Percentiles rank a stretch among this genome's conserved stretches.
phyloP scores from a whole-genome alignment of 768 basidiomycete genomes.

The Hericium erinaceus region DNA sequence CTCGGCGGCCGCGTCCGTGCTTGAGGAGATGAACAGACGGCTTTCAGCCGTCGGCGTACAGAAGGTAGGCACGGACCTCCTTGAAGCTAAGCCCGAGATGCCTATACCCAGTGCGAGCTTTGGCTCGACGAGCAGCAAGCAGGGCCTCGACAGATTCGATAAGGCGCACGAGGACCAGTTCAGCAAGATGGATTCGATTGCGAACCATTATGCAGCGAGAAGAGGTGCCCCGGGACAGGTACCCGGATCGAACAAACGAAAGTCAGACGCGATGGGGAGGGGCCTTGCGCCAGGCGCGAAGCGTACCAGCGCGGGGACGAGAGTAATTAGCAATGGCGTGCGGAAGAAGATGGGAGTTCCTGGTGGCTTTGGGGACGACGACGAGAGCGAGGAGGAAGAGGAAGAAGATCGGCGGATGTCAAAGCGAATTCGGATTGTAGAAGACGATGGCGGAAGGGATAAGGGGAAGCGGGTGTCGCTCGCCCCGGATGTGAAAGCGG shows the following conservation, averaged over 20 bases:
- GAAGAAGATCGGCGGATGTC: slow-evolving; percentile 30
- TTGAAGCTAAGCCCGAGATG: slow-evolving; percentile 22
- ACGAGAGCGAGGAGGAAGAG: slow-evolving; percentile 35
- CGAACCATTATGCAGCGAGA: slow-evolving; percentile 38
- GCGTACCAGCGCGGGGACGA: slow-evolving; percentile 26
- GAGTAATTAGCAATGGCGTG: slow-evolving; percentile 40
- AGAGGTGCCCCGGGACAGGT: slow-evolving; percentile 17
- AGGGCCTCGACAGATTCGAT: slow-evolving; percentile 33
- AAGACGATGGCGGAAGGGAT: slow-evolving; percentile 23
- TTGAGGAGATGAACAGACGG: slow-evolving; percentile 77
- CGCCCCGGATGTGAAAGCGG: slow-evolving; percentile 8
- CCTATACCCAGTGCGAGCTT: neutral
- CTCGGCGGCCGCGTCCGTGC: slow-evolving; percentile 54
- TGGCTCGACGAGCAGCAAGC: neutral
- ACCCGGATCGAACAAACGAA: slow-evolving; percentile 27
- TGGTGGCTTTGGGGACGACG: slow-evolving; percentile 50
- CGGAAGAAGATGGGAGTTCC: slow-evolving; percentile 37
- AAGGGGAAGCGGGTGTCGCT: slow-evolving; percentile 29
- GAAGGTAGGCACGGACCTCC: slow-evolving; percentile 35
- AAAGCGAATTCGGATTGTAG: slow-evolving; percentile 35
- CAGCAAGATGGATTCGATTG: slow-evolving; percentile 72
- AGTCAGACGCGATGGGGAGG: slow-evolving; percentile 43
- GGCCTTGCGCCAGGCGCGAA: slow-evolving; percentile 20
- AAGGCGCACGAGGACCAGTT: slow-evolving; percentile 58
- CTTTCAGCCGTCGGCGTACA: slow-evolving; percentile 49